Base-by-base conservation (phyloP, 148 eudicot species). In the Euryodendron excelsum region DNA sequence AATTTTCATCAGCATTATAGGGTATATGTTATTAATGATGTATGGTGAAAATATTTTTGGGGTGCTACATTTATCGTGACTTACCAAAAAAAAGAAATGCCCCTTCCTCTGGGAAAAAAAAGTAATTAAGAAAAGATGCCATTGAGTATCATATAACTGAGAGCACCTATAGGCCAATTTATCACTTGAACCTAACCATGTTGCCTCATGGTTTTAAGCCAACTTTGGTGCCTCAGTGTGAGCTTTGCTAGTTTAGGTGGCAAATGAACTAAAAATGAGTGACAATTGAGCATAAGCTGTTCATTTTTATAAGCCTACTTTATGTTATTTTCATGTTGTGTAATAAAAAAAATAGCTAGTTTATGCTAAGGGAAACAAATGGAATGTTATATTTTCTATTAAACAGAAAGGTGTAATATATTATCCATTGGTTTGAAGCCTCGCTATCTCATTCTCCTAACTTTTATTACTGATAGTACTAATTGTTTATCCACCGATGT, bases 181-280 rank as follows among this genome's bases (percentile, higher is more conserved):
- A 31, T 27, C n/a, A 15, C 5, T 30, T 31, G 15, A 17, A 31
- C 37, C 66, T 62, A 13, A 7, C 44, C 44, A 39, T 39, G 44
- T 30, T 62, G 20, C 18, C 30, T 31, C 30, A 62, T 65, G 13
- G 9, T 65, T 65, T 36, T 33, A 7, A 33, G 33, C 69, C 25
- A 20, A 33, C 39, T 8, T 17, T 65, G 8, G 25, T n/a, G 34
- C 69, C n/a, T 65, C 10, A 31, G 30, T 5, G 68, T 4, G 69
- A 65, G 69, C 69, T 65, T 65, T 65, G 47, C 69, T 65, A 20
- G 69, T 34, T 36, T 65, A 8, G 41, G 39, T 63, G 68, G 33
- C 37, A 18, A 61, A 63, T 63, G 39, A 33, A 63, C 41, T 63
- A 63, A 63, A 30, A 33, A 30, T 37, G 18, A 34, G 6, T 0